Base-by-base conservation (phyloP, 805 yeast genomes). In the Lachancea nothofagi region DNA sequence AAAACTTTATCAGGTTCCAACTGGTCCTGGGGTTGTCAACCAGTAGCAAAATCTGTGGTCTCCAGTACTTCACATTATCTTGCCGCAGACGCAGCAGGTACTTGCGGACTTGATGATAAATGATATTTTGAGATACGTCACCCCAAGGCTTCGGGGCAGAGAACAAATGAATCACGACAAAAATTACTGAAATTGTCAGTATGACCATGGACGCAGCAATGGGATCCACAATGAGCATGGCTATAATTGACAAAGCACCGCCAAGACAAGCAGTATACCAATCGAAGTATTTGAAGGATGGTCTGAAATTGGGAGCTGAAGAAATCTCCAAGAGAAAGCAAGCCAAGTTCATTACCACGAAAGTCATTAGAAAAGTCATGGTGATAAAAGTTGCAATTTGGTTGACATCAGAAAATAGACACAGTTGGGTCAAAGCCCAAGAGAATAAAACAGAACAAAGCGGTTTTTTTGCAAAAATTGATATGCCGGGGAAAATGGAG, bases 111-210 rank as follows among this genome's bases (percentile, higher is more conserved):
- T 93, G 99, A 58, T 93, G 98, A 60, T 93, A 93, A 36, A 93
- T 90, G 45, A 93, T 71, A 29, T 89, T 78, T 62, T 93, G 98
- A 2, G 97, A 89, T 18, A 93, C 97, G 62, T 93, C 99, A 25
- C 99, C 99, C 89, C 96, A 93, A 24, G 89, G 83, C 57, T 87
- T 88, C 5, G 98, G 97, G 2, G 97, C 96, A 8, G 96, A 83
- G 36, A 78, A 73, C 55, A 88, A 87, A 59, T 93, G 97, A 48
- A 93, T 93, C 39, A 83, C 59, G 32, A 87, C 55, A 50, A 93
- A 83, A 30, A 93, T 64, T 13, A 80, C 66, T 28, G 77, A 59
- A 51, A 88, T 69, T 40, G 81, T 75, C 8, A 80, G 63, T 20
- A 88, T 74, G 19, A 89, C 80, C 23, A 81, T 70, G 2, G 86